phyloP scores from a whole-genome alignment of 2,329 filamentous ascomycete species.

The Hirsutella minnesotensis region DNA sequence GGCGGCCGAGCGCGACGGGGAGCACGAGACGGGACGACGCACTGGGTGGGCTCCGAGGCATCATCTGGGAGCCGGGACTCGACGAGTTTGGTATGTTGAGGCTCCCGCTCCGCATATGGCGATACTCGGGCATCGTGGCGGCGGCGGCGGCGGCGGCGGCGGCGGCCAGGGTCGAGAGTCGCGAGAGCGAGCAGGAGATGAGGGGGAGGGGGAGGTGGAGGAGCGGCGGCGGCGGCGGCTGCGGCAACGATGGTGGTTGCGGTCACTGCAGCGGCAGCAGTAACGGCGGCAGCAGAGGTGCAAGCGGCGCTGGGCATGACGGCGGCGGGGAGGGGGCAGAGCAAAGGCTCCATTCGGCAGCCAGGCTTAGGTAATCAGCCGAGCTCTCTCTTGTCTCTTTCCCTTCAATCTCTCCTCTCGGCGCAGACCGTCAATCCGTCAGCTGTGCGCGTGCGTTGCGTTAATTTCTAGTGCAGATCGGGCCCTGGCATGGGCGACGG shows the following conservation, averaged over 20 bases:
- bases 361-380: background rate
- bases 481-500: too few relatives aligned
- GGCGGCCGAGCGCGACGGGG: background rate
- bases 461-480: too few relatives aligned
- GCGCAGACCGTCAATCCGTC: too few relatives aligned
- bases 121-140: constrained; percentile 35
- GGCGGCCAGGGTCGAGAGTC: constrained; percentile 7
- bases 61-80: constrained; percentile 14
- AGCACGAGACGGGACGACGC: constrained; percentile 18
- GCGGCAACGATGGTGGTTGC: background rate
- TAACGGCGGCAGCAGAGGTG: background rate
- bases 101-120: constrained; percentile 46
- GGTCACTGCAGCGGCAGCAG: background rate
- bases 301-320: background rate
- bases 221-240: background rate
- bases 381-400: background rate
- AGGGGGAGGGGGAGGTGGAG: background rate
- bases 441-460: too few relatives aligned
- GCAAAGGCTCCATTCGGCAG: background rate
- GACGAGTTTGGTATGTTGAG: constrained; percentile 34
- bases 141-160: constrained; percentile 7
- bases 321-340: background rate
- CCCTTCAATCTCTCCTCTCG: too few relatives aligned
- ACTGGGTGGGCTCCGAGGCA: constrained; percentile 51
- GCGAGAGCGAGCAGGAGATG: background rate